Conservation (phyloP, 768 basidiomycete species). For the Hericium coralloides region DNA sequence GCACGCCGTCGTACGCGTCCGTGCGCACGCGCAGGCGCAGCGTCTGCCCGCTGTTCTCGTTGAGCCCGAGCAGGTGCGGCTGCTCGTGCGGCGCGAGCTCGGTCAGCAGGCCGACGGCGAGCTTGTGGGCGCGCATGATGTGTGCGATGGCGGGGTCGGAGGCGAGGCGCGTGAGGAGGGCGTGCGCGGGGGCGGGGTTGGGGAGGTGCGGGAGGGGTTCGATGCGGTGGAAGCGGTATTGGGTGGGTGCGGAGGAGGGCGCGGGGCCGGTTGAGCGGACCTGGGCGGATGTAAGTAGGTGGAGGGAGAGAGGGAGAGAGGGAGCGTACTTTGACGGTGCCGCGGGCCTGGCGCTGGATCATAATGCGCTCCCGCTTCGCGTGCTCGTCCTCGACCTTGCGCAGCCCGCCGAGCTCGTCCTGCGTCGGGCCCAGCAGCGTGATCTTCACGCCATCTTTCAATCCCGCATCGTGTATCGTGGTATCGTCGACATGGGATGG, state of each 20-base stretch:
- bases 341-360: slow-evolving; percentile 46
- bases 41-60: slow-evolving; percentile 48
- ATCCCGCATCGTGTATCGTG: slow-evolving; percentile 36
- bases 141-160: slow-evolving; percentile 64
- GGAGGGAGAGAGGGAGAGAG: background rate
- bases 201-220: slow-evolving; percentile 58
- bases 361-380: slow-evolving; percentile 49
- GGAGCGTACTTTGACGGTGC: slow-evolving; percentile 44
- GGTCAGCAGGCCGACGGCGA: slow-evolving; percentile 60
- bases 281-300: slow-evolving; percentile 20
- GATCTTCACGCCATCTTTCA: slow-evolving; percentile 56
- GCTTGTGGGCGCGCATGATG: slow-evolving; percentile 62
- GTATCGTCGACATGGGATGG: slow-evolving; percentile 19
- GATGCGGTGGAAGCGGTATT: slow-evolving; percentile 56
- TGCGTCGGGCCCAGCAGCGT: slow-evolving; percentile 64
- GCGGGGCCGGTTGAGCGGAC: slow-evolving; percentile 46
- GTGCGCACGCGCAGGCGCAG: slow-evolving; percentile 68
- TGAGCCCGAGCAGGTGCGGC: slow-evolving; percentile 59
- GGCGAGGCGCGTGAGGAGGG: slow-evolving; percentile 47
- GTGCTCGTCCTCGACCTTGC: slow-evolving; percentile 48
- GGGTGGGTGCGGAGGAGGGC: slow-evolving; percentile 18
- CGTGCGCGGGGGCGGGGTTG: slow-evolving; percentile 44
- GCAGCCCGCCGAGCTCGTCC: slow-evolving; percentile 46
- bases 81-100: slow-evolving; percentile 76
- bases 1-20: slow-evolving; percentile 63